Conservation (phyloP, 2,329 filamentous ascomycete species). For the Taxawa tesnikishii region DNA sequence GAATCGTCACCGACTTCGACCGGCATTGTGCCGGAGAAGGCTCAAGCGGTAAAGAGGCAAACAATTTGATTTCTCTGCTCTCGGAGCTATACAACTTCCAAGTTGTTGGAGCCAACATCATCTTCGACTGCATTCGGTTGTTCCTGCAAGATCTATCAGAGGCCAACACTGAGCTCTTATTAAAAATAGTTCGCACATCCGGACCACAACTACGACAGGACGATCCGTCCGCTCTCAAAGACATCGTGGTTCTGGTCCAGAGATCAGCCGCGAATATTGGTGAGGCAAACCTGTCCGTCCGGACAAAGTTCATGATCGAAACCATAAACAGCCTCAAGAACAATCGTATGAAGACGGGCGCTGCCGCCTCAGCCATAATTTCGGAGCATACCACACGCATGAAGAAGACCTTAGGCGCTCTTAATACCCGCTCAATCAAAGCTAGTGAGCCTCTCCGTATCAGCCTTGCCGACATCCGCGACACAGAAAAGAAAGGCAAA, state of each 20-base stretch:
- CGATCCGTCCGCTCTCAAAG: conserved; percentile 76
- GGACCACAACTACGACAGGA: conserved; percentile 78
- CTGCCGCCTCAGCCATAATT: conserved; percentile 56
- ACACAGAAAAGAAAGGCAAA: conserved; percentile 78
- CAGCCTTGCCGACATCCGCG: conserved; percentile 66
- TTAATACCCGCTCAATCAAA: conserved; percentile 58
- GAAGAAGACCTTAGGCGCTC: conserved; percentile 71
- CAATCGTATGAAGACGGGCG: conserved; percentile 71
- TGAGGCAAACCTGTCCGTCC: conserved; percentile 61
- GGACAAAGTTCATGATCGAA: conserved; percentile 96
- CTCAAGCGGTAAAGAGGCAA: conserved; percentile 43
- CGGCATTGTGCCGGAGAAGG: conserved; percentile 38
- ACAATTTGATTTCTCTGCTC: conserved; percentile 72
- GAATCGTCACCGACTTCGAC: conserved; percentile 64
- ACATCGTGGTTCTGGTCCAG: conserved; percentile 72
- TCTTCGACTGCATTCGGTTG: conserved; percentile 82
- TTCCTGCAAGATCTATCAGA: conserved; percentile 68
- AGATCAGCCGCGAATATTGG: conserved; percentile 56
- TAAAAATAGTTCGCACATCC: conserved; percentile 69
- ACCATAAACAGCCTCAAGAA: conserved; percentile 91
- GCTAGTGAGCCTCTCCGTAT: conserved; percentile 73
- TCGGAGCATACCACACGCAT: conserved; percentile 78
- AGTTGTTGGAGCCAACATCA: conserved; percentile 65
- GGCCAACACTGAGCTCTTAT: conserved; percentile 73
- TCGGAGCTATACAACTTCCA: conserved; percentile 89